Evolutionary conservation across 768 basidiomycete genomes (phyloP).

Genomic region (Rhizopogon sp.): DNA sequence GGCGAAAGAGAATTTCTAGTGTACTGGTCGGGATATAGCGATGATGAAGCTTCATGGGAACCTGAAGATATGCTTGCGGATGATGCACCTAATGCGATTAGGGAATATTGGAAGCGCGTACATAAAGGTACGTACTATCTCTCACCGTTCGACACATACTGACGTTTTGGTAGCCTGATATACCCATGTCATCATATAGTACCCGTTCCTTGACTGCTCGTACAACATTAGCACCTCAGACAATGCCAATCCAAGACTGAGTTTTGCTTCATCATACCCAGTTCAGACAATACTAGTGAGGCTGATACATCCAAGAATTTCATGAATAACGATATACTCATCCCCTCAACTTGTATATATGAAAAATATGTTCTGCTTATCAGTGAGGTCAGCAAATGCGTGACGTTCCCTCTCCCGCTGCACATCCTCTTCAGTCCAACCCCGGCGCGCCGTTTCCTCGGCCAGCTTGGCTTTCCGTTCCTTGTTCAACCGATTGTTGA

Average conservation of each 20-base stretch:
- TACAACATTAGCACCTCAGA: too few relatives aligned
- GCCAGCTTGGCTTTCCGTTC: conserved; percentile 39
- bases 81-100: conserved; percentile 44
- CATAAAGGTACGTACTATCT: conserved; percentile 6
- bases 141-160: background rate
- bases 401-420: conserved; percentile 53
- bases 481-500: conserved; percentile 50
- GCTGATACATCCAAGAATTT: background rate
- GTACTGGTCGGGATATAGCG: conserved; percentile 51
- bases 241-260: too few relatives aligned
- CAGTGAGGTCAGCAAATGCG: conserved; percentile 60
- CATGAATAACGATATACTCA: conserved; percentile 7
- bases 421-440: conserved; percentile 56
- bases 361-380: conserved; percentile 61
- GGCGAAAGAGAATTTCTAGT: conserved; percentile 42
- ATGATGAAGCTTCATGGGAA: conserved; percentile 56
- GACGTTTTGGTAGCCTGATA: background rate
- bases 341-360: conserved; percentile 36
- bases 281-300: background rate
- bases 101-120: conserved; percentile 31
- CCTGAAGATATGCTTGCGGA: conserved; percentile 37
- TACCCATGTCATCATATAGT: background rate
- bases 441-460: conserved; percentile 38
- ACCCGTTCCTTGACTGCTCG: too few relatives aligned
- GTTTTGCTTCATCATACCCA: too few relatives aligned